A percentile compares a stretch with the other conserved stretches of the same genome.
Evolutionary conservation across 2,329 filamentous ascomycete species (phyloP).

Genomic region (Exophiala calicioides): DNA sequence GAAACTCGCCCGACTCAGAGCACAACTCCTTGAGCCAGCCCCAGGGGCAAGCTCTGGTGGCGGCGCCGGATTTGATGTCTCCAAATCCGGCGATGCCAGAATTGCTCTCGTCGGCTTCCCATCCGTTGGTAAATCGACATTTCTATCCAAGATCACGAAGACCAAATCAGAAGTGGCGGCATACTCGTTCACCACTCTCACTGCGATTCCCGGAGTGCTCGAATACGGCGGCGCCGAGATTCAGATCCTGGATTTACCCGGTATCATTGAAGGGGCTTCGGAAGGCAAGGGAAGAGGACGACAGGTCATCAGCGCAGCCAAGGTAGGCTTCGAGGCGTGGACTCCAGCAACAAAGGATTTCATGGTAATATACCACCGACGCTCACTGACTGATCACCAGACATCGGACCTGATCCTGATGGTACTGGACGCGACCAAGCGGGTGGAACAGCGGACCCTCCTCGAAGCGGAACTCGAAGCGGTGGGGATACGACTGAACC

Average conservation of each 20-base stretch:
- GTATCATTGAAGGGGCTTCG: slow-evolving; percentile 95
- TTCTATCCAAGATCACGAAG: slow-evolving; percentile 98
- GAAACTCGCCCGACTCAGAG: slow-evolving; percentile 91
- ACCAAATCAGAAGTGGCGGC: slow-evolving; percentile 94
- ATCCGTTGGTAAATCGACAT: slow-evolving; percentile 97
- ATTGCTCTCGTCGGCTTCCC: slow-evolving; percentile 98
- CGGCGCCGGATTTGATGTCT: slow-evolving; percentile 84
- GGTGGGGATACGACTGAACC: slow-evolving; percentile 90
- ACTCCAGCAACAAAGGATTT: no score
- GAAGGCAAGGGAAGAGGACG: slow-evolving; percentile 94
- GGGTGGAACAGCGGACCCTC: slow-evolving; percentile 85
- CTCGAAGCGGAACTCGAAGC: slow-evolving; percentile 92
- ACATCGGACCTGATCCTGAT: slow-evolving; percentile 81
- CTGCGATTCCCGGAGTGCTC: slow-evolving; percentile 93
- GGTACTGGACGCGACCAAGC: slow-evolving; percentile 95
- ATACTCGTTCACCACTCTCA: slow-evolving; percentile 96
- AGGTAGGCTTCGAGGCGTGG: slow-evolving; percentile 52
- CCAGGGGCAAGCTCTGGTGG: slow-evolving; percentile 75
- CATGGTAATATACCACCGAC: background rate
- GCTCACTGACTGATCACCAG: slow-evolving; percentile 8
- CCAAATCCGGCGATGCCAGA: slow-evolving; percentile 92
- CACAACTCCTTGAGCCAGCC: slow-evolving; percentile 87
- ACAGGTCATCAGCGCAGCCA: slow-evolving; percentile 96
- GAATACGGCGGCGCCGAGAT: slow-evolving; percentile 98
- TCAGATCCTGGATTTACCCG: slow-evolving; percentile 93